Base-by-base conservation (phyloP, 2,329 filamentous ascomycete species). In the Venturia asperata region DNA sequence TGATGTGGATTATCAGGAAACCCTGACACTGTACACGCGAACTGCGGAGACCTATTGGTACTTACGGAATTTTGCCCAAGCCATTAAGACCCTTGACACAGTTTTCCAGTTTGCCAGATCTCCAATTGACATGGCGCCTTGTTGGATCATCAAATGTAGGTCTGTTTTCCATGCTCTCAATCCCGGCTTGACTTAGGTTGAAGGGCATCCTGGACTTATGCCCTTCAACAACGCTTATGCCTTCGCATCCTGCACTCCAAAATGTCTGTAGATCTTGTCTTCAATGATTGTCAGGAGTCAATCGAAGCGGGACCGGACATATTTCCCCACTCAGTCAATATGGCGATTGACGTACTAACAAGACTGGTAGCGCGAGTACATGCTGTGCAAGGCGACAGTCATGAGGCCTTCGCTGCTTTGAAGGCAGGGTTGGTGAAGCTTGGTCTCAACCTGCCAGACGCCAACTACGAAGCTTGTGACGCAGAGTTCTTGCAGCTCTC, bases 1-100 rank as follows among this genome's bases (percentile, higher is more conserved):
- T 5, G 93, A 97, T 72, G 87, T 89, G 0, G 88, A 86, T 58
- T 96, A 96, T 70, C 87, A 91, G 13, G 93, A 97, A 77, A 96
- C 92, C 0, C 81, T 95, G 67, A 86, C 88, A 67, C 80, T 96
- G 1, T 87, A 91, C 73, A 86, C 92, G 5, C 86, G 89, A 64
- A 86, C 90, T 5, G 90, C 92, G 3, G 92, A 96, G 74, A 91
- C 90, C 72, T 88, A 90, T 70, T 85, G 92, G 71, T 91, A 90
- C 71, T 88, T 92, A 79, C 86, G 86, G 5, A 85, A 91, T 68
- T 85, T 87, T 66, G 78, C 82, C 1, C 83, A 87, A 63, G 89
- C 91, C 27, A 83, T 87, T 52, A 79, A 81, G 37, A 77, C 93
- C n/a, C 82, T 96, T 15, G 61, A 66, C 10, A 42, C 21, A 17